Base-by-base conservation (phyloP, 106 monocot genomes). In the Dendrobium catenatum region DNA sequence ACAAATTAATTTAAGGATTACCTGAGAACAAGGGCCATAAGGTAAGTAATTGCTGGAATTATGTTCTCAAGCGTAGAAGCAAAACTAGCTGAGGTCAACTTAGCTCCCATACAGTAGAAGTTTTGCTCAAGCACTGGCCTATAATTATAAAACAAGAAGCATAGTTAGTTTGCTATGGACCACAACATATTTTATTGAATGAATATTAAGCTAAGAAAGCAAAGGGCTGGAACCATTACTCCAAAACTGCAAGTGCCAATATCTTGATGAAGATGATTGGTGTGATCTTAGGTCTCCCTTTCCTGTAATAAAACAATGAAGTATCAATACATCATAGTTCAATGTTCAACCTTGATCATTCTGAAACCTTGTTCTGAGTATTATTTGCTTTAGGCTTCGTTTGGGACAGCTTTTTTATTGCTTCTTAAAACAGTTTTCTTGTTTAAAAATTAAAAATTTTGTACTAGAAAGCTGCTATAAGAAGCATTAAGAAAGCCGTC, bases 81-180 rank as follows among this genome's bases (percentile, higher is more conserved):
- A 70, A 91, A 98, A 78, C 92, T 92, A 8, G 97, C 92, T 0
- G 86, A 85, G 42, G 97, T 98, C 66, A 77, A 18, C 42, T 94
- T 90, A 20, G 88, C 79, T 17, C 97, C 94, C 86, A 87, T 75
- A 78, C 92, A 93, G 83, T 91, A 93, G 55, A 91, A 88, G 82
- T 94, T 92, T 67, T 92, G 92, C 73, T 93, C 94, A 80, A 98
- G 88, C 18, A 94, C 94, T 8, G 97, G 97, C 84, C 97, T 96
- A 86, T 51, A 0, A 9, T n/a, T 55, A 17, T 37, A 67, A 43
- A 5, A 37, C 51, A 44, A 74, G 2, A 43, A 42, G 31, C 2
- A 4, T 16, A 33, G 16, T 13, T 4, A 70, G 24, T 70, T 37
- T 13, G 70, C 29, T 70, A 70, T 11, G 8, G 1, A n/a, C 18